Conservation (phyloP, 345 rosid genomes). For the Brassica cretica region DNA sequence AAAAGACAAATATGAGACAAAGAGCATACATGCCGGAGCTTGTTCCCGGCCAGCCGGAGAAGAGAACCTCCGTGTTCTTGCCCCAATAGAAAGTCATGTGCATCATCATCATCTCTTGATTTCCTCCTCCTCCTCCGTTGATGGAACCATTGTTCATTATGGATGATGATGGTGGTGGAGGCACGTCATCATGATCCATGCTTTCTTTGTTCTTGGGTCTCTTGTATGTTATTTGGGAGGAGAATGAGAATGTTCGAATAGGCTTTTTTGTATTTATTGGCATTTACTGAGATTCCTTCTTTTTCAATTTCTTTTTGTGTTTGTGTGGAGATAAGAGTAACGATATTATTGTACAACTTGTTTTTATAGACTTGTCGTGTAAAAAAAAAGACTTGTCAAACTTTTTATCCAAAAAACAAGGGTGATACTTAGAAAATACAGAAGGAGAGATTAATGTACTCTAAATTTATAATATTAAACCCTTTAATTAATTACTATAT, state of each 20-base stretch:
- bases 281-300: neutral
- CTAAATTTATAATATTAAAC: neutral
- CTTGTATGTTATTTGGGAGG: conserved; percentile 23
- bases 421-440: neutral
- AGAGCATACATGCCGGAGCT: conserved; percentile 66
- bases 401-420: neutral
- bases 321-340: conserved; percentile 28
- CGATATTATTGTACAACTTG: conserved; percentile 16
- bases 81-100: conserved; percentile 78
- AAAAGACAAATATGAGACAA: conserved; percentile 61
- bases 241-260: neutral
- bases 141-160: conserved; percentile 43
- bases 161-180: conserved; percentile 37
- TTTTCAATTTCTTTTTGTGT: neutral
- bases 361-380: neutral
- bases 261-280: neutral
- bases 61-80: conserved; percentile 58
- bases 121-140: conserved; percentile 22
- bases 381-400: neutral
- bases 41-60: conserved; percentile 80
- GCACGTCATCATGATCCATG: conserved; percentile 27
- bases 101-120: conserved; percentile 29
- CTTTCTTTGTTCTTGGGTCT: conserved; percentile 24
- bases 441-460: neutral
- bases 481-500: neutral